Conservation (phyloP, 2,329 filamentous ascomycete species). For the Hawksworthiomyces lignivorus region DNA sequence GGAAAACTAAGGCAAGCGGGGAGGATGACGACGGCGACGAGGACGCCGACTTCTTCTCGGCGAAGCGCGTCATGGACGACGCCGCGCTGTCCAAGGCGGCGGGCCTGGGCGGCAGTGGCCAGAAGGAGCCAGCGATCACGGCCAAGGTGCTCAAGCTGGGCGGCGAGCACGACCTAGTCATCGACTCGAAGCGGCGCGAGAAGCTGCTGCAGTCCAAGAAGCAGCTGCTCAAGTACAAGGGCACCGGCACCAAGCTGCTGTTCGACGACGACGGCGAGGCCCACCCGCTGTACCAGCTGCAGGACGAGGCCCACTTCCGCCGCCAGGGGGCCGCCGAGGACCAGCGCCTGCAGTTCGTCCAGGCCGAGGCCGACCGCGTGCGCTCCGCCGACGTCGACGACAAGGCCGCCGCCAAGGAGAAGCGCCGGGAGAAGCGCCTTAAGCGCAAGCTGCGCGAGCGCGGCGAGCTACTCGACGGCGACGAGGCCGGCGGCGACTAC, state of each 20-base stretch:
- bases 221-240: conserved; percentile 84
- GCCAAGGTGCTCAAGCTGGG: conserved; percentile 58
- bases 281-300: conserved; percentile 80
- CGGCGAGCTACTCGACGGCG: conserved; percentile 29
- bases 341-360: conserved; percentile 71
- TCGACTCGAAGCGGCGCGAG: conserved; percentile 92
- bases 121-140: conserved; percentile 9
- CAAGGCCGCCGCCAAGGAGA: conserved; percentile 71
- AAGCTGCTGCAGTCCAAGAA: conserved; percentile 95
- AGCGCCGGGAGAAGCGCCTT: conserved; percentile 67
- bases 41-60: conserved; percentile 68
- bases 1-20: no score
- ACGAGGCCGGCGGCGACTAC: conserved; percentile 37
- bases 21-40: conserved; percentile 2
- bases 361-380: conserved; percentile 64
- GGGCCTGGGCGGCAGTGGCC: conserved; percentile 25
- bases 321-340: conserved; percentile 66
- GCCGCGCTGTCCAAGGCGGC: conserved; percentile 52
- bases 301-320: conserved; percentile 74
- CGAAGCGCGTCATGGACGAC: conserved; percentile 78
- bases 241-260: conserved; percentile 73
- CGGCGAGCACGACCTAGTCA: conserved; percentile 60
- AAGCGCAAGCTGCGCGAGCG: conserved; percentile 61
- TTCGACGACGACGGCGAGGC: conserved; percentile 89
- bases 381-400: conserved; percentile 71